A percentile compares a stretch with the other conserved stretches of the same genome.
Evolutionary conservation across 2,329 filamentous ascomycete genomes (phyloP).

Genomic region (Dothistroma pini): DNA sequence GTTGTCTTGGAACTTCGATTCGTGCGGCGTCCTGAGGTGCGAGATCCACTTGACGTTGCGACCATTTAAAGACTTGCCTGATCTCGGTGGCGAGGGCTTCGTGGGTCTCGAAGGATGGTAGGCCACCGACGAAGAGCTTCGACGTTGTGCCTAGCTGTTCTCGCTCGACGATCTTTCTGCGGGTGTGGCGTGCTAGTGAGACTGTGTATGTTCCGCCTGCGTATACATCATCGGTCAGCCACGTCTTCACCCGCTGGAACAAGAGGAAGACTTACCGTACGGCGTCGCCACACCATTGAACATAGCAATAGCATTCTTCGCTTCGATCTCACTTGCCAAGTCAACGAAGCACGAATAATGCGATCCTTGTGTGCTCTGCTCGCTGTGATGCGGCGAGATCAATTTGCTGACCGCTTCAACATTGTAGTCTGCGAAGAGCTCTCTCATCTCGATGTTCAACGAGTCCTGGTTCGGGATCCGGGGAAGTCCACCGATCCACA

Average conservation of each 20-base stretch:
- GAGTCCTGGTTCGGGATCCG: conserved; percentile 43
- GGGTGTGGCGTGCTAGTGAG: background rate
- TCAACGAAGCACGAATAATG: conserved; percentile 34
- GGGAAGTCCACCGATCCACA: conserved; percentile 48
- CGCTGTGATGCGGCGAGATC: conserved; percentile 22
- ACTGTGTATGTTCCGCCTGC: background rate
- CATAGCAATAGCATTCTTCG: conserved; percentile 21
- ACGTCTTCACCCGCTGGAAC: conserved; percentile 5
- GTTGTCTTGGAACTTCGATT: conserved; percentile 7
- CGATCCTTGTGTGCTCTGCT: conserved; percentile 10
- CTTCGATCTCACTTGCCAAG: conserved; percentile 26
- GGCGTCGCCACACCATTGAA: conserved; percentile 26
- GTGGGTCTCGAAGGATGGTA: conserved; percentile 44
- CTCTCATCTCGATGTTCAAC: conserved; percentile 42
- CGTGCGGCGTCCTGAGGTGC: conserved; percentile 38
- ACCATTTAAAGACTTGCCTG: conserved; percentile 43
- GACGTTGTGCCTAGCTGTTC: conserved; percentile 1
- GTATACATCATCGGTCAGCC: background rate
- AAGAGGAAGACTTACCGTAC: conserved; percentile 18
- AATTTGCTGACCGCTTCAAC: conserved; percentile 50
- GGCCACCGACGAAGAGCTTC: conserved; percentile 43
- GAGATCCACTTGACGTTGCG: conserved; percentile 48
- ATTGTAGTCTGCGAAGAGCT: conserved; percentile 45
- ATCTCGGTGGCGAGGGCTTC: conserved; percentile 42
- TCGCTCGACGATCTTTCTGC: background rate